Evolutionary conservation across 2,329 filamentous ascomycete genomes (phyloP), one percentile per base, ranked within the genome.

Genomic region (Fusarium floridanum): DNA sequence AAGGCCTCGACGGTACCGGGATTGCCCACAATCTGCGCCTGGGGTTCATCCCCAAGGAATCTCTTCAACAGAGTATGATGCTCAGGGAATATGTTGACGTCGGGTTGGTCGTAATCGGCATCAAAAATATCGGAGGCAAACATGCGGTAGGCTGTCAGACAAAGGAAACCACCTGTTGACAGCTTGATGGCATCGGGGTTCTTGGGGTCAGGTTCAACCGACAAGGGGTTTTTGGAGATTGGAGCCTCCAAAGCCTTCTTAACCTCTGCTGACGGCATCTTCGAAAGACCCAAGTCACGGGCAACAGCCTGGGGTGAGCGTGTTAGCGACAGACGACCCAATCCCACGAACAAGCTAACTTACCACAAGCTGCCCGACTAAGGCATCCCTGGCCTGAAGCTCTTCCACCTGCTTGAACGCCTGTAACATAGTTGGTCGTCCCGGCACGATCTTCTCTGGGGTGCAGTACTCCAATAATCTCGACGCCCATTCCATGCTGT

Each of bases 321-420:
- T 29, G 36, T 80, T 66, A 80, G 73, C 11, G 59, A 57, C 12
- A 37, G 10, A 29, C 3, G 11, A 66, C 4, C 24, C 11, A 14
- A 37, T 34, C 12, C 12, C 16, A 17, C 20, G 14, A 24, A 36
- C 20, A 20, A 27, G 10, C 9, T 9, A 45, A 86, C 89, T 81
- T 83, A 92, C 91, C 72, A 91, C 91, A 27, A 95, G 83, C 78
- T 95, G 91, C 0, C 93, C 93, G n/a, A 94, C 87, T 56, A 93
- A 88, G 8, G 89, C 88, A 71, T 94, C 90, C 67, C 90, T 87
- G 17, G 88, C 88, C 68, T 90, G 87, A 36, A 94, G 82, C 45
- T 87, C 83, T 45, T 91, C 87, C 16, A 93, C 88, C 48, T 92
- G 87, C 53, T 90, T 89, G 76, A 93, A 95, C 5, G 88, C 87